Percentiles rank a stretch among this genome's conserved stretches.
These are phyloP conservation scores for Phaeoacremonium minimum DNA, from an alignment of 2,329 filamentous ascomycete genomes.

Conservation along the genomic window DNA sequence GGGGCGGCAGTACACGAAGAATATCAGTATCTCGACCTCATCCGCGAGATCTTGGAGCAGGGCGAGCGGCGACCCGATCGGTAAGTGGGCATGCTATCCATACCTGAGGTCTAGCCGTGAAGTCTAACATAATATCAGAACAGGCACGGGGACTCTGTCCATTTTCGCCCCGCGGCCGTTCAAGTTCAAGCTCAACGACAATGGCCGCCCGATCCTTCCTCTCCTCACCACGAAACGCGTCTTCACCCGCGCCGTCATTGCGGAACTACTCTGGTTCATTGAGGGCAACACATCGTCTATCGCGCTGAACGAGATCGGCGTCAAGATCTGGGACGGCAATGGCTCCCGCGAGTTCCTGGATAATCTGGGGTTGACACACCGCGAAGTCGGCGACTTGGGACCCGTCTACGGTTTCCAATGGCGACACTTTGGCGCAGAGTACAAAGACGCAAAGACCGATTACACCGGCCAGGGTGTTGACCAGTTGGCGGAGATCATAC, in stretches of 20 bases:
- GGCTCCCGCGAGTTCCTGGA: constrained; percentile 89
- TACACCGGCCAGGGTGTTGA: constrained; percentile 89
- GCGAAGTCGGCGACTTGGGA: constrained; percentile 83
- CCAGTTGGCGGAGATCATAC: constrained; percentile 84
- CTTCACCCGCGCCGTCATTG: constrained; percentile 83
- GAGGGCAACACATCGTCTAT: constrained; percentile 76
- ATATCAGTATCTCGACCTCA: constrained; percentile 87
- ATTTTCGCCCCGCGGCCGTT: constrained; percentile 84
- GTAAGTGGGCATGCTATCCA: constrained; percentile 32
- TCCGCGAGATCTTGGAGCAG: constrained; percentile 73
- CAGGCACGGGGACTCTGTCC: constrained; percentile 87
- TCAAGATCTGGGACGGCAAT: constrained; percentile 99
- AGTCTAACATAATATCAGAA: constrained; percentile 43
- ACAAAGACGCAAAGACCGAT: constrained; percentile 72
- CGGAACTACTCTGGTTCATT: constrained; percentile 95
- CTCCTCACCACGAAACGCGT: constrained; percentile 97
- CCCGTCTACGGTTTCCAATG: constrained; percentile 99
- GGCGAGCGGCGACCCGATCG: constrained; percentile 89
- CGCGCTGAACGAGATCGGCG: constrained; percentile 70
- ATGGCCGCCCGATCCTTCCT: constrained; percentile 66
- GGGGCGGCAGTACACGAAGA: too few relatives aligned
- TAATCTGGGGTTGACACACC: constrained; percentile 73
- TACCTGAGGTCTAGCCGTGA: constrained; percentile 2
- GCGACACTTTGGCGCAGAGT: constrained; percentile 95
- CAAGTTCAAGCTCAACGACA: constrained; percentile 75